A percentile compares a stretch with the other conserved stretches of the same genome.
Evolutionary conservation across 192 early-diverging fungal genomes (phyloP).

Genomic region (Backusella sp.): DNA sequence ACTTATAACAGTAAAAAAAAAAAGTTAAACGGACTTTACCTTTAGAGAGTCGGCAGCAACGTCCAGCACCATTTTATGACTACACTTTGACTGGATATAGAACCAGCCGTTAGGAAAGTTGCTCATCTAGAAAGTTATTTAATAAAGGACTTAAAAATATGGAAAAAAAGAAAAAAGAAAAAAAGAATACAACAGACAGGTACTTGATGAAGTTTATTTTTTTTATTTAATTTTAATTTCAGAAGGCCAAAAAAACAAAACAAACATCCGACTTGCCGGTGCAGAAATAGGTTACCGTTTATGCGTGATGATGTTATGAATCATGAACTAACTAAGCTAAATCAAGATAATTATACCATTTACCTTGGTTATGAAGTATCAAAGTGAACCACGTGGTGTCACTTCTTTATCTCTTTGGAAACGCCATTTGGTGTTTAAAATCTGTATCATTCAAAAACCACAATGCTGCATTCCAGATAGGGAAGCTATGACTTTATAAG

Average conservation of each 20-base stretch:
- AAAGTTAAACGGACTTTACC: conserved; percentile 8
- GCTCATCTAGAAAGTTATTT: neutral
- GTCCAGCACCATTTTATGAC: conserved; percentile 31
- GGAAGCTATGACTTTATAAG: neutral
- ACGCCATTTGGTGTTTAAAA: no score
- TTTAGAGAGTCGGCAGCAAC: conserved; percentile 31
- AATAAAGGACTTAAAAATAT: neutral
- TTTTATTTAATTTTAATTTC: neutral
- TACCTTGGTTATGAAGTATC: neutral
- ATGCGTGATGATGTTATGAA: neutral
- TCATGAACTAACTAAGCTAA: neutral
- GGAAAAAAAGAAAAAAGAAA: neutral
- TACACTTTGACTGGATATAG: conserved; percentile 27
- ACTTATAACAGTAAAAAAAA: neutral
- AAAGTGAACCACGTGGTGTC: neutral
- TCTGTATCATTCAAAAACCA: no score
- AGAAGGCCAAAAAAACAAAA: neutral
- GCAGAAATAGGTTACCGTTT: neutral
- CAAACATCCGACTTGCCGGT: conserved; percentile 5
- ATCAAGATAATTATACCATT: neutral
- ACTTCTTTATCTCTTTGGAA: neutral
- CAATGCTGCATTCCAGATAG: neutral
- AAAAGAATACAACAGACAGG: neutral
- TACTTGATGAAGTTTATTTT: neutral
- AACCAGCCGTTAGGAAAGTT: conserved; percentile 36